phyloP scores from a whole-genome alignment of 1,284 basidiomycete genomes.

The Ganoderma meredithae region DNA sequence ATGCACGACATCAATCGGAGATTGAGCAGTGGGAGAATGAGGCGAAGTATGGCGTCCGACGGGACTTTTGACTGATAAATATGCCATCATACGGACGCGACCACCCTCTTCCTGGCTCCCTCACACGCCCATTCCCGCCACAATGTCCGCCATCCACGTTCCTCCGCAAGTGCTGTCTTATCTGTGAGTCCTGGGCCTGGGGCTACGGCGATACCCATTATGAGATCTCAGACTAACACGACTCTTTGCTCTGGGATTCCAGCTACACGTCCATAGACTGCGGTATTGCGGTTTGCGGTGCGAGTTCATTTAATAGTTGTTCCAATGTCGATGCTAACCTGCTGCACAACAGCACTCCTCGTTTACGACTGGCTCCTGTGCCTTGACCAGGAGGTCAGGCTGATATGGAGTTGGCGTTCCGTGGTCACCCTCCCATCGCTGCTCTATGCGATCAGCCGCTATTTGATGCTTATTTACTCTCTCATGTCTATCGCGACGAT shows the following conservation, averaged over 20 bases:
- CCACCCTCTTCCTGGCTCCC: too few species aligned
- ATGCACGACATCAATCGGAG: too few species aligned
- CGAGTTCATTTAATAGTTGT: too few species aligned
- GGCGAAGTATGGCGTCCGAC: too few species aligned
- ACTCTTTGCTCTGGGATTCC: neutral
- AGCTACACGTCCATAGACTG: neutral
- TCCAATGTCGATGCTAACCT: neutral
- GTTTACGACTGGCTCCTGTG: conserved; percentile 2
- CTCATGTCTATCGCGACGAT: neutral
- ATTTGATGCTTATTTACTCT: neutral
- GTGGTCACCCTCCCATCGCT: neutral
- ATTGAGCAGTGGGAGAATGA: too few species aligned
- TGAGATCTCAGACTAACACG: neutral
- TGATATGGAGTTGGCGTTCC: neutral
- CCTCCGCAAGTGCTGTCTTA: neutral
- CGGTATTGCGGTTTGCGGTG: neutral
- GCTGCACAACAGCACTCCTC: neutral
- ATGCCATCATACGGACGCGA: too few species aligned
- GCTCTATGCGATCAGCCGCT: neutral
- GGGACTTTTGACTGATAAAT: too few species aligned
- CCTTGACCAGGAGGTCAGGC: neutral
- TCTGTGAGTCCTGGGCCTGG: neutral
- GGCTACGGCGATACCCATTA: too few species aligned
- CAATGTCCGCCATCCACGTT: neutral
- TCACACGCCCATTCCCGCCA: too few species aligned